Base-by-base conservation (phyloP, 768 basidiomycete genomes). In the Russula emetica region DNA sequence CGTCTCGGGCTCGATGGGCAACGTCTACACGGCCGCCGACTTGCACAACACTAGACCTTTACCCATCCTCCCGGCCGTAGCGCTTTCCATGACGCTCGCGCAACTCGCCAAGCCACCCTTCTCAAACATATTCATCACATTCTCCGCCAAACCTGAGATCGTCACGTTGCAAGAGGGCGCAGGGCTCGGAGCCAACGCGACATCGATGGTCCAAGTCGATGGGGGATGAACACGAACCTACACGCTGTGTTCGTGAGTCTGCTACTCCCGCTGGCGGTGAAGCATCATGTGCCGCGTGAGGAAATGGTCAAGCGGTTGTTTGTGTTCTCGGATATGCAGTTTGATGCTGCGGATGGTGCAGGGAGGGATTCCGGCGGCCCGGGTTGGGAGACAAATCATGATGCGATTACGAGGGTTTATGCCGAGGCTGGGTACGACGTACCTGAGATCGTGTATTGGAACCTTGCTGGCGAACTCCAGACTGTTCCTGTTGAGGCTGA, bases 251-350 rank as follows among this genome's bases (percentile, higher is more conserved):
- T 92, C 72, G 70, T 82, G 50, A 73, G 83, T 18, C 78, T 90
- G 38, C 75, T 90, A 14, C 80, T 90, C 20, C 83, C 84, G 0
- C 79, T 85, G 9, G 87, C 87, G 8, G 69, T 82, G 62, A 69
- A 77, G 71, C 74, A 86, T 67, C 76, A 82, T 0, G 74, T 92
- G n/a, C 76, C 77, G 56, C 80, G 78, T 61, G 86, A 86, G 57
- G 82, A 89, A 53, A 89, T 90, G 87, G 80, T 90, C 75, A 85
- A 87, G 75, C 81, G 85, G 5, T 74, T 90, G 0, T 90, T 91
- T 70, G 78, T 90, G 49, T 90, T 92, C 71, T 82, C 83, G 3
- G 87, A 90, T 70, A 90, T 90, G 88, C 88, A 89, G 73, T 90
- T 90, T 66, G 85, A 90, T 69, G 49, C 53, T 9, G 45, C 58